These are phyloP conservation scores for Aspergillus texensis DNA, from an alignment of 2,329 filamentous ascomycete species.

Conservation along the genomic window DNA sequence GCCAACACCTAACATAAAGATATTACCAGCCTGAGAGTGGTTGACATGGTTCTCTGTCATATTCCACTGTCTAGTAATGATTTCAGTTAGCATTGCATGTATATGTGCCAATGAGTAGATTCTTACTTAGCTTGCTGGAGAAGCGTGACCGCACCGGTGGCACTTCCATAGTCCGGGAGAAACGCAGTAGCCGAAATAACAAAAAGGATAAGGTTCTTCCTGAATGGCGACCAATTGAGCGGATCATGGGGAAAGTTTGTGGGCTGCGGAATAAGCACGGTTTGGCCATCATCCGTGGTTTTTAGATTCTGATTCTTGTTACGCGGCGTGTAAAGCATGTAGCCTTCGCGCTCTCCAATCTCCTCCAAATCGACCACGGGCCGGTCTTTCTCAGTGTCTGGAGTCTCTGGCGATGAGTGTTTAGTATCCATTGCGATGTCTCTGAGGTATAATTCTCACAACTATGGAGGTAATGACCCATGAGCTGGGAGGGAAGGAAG, in stretches of 20 bases:
- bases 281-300: conserved; percentile 35
- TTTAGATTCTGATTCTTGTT: conserved; percentile 26
- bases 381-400: background rate
- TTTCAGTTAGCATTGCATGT: background rate
- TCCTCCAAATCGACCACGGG: conserved; percentile 14
- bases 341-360: conserved; percentile 14
- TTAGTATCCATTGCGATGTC: background rate
- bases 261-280: conserved; percentile 43
- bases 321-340: conserved; percentile 9
- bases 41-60: conserved; percentile 44
- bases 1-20: conserved; percentile 49
- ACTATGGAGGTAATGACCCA: background rate
- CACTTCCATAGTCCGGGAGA: conserved; percentile 47
- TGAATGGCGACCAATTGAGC: conserved; percentile 39
- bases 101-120: background rate
- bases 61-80: conserved; percentile 32
- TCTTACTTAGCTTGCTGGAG: conserved; percentile 39
- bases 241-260: conserved; percentile 42
- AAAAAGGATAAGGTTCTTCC: conserved; percentile 40
- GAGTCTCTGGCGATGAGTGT: background rate
- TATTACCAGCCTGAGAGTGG: conserved; percentile 44
- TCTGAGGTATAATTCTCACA: background rate
- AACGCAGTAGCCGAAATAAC: conserved; percentile 43
- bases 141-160: conserved; percentile 44
- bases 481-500: background rate